Evolutionary conservation across 2,329 filamentous ascomycete species (phyloP), one percentile per base, ranked within the genome.

Genomic region (Hypoxylon sp.): DNA sequence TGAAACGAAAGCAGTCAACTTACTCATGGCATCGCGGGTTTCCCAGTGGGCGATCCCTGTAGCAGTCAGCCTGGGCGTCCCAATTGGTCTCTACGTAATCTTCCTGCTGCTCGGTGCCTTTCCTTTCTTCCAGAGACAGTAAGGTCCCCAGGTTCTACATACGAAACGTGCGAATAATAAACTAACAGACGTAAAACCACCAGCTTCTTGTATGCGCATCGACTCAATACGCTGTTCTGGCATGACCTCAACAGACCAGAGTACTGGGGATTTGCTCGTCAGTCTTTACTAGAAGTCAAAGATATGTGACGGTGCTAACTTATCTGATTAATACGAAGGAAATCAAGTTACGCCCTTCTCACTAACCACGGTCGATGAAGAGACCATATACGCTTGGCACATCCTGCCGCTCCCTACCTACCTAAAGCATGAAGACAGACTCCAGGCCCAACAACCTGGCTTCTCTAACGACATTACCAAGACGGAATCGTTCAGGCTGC

Each of bases 281-380:
- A 75, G 85, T 78, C n/a, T 43, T 46, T 23, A 12, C 19, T 41
- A 43, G 19, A 34, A 16, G 51, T 11, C 25, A 27, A n/a, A 11
- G 21, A 41, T 27, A 55, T 53, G 63, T 16, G 45, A 16, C 46
- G 11, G 25, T 9, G 25, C 16, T 45, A 30, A 66, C 55, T 64
- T 6, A 34, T n/a, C 34, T 45, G 25, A 11, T 59, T 29, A 41
- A 65, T 76, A 59, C 74, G 1, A 71, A 95, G 92, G 88, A 75
- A 93, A 94, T 71, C 95, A 98, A 80, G 91, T 97, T 2, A 94
- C 93, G 5, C 92, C 95, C 0, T 97, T 98, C 77, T 88, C 87
- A 50, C 80, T 98, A 37, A 81, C 80, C 3, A 96, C 93, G 0
- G 82, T 88, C 1, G 94, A 97, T 76, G 88, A 89, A 39, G 90